Base-by-base conservation (phyloP, 306 rosid genomes). In the Cyclanthera cordifolia region DNA sequence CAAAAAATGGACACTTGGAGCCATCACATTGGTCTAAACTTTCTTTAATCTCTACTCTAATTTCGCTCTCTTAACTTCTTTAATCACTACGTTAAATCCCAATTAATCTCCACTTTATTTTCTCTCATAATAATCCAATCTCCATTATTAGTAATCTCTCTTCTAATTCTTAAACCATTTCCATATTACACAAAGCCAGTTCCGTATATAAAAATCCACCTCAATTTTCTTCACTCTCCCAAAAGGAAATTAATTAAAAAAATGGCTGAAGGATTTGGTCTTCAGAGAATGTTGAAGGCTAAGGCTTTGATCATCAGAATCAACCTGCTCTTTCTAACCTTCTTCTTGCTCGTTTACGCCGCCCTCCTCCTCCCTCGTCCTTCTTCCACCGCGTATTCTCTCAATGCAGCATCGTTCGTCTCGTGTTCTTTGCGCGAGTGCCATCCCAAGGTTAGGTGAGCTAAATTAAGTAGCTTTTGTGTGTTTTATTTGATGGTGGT, bases 391-490 rank as follows among this genome's bases (percentile, higher is more conserved):
- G 13, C 74, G 53, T 91, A 91, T 75, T 82, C 83, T 17, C 82
- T 85, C 25, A 87, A 87, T 79, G 86, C 95, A 5, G 88, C 86
- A 4, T 83, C 91, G 6, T 74, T 84, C 37, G 86, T 87, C n/a
- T 69, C 84, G 68, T 93, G 95, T 81, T 90, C 99, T 24, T 66
- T 93, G 76, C 79, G 75, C 0, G 91, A 85, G 74, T 90, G 96
- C 76, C 88, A 76, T 83, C 94, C 82, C 82, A 90, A 93, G 91
- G 99, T 88, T 85, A 93, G 96, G 95, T 93, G 95, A 90, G 96
- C 88, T 73, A 69, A 74, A 58, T 61, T 46, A 13, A 13, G 45
- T 10, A 58, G 10, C 16, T 61, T 59, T 61, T 37, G 0, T 61
- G 3, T 21, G n/a, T 54, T 23, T 54, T 20, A 7, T 49, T 16